phyloP scores from a whole-genome alignment of 2,329 filamentous ascomycete species.

The Chaetomium sp. region DNA sequence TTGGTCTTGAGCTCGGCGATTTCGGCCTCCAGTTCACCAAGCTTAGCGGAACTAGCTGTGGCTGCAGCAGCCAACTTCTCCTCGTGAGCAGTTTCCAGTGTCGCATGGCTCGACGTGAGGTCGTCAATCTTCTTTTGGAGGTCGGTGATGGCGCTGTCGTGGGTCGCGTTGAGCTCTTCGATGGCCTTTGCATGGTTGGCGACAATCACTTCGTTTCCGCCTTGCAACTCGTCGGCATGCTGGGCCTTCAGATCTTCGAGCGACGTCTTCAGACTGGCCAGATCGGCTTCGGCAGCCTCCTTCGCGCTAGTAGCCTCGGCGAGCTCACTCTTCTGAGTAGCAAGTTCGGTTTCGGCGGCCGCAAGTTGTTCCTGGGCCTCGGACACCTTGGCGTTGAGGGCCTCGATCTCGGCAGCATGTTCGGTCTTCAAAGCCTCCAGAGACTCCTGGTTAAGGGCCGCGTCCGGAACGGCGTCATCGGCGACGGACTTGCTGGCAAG shows the following conservation, averaged over 20 bases:
- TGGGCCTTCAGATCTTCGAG: slow-evolving; percentile 48
- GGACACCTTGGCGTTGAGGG: slow-evolving; percentile 41
- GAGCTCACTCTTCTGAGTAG: slow-evolving; percentile 43
- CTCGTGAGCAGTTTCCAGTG: slow-evolving; percentile 39
- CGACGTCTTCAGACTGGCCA: slow-evolving; percentile 43
- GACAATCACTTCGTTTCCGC: slow-evolving; percentile 38
- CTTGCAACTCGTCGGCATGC: slow-evolving; percentile 45
- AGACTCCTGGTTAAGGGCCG: slow-evolving; percentile 37
- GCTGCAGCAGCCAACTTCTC: slow-evolving; percentile 40
- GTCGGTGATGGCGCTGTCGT: slow-evolving; percentile 42
- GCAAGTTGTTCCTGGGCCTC: slow-evolving; percentile 46
- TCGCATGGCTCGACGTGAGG: slow-evolving; percentile 41
- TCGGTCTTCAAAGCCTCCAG: slow-evolving; percentile 44
- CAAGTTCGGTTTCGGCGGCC: slow-evolving; percentile 44
- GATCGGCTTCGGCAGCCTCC: slow-evolving; percentile 42
- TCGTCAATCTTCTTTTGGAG: slow-evolving; percentile 52
- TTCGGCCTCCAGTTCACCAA: slow-evolving; percentile 47
- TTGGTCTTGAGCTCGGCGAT: slow-evolving; percentile 45
- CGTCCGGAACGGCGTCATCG: slow-evolving; percentile 34
- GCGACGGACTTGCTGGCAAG: slow-evolving; percentile 43
- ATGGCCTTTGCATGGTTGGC: slow-evolving; percentile 44
- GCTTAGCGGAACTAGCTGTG: slow-evolving; percentile 38
- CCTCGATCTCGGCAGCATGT: slow-evolving; percentile 43
- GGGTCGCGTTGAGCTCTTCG: slow-evolving; percentile 42
- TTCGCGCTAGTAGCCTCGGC: slow-evolving; percentile 43